Percentiles rank a stretch among this genome's conserved stretches.
Evolutionary conservation across 805 yeast species (phyloP).

Genomic region (Kuraishia ogatae): DNA sequence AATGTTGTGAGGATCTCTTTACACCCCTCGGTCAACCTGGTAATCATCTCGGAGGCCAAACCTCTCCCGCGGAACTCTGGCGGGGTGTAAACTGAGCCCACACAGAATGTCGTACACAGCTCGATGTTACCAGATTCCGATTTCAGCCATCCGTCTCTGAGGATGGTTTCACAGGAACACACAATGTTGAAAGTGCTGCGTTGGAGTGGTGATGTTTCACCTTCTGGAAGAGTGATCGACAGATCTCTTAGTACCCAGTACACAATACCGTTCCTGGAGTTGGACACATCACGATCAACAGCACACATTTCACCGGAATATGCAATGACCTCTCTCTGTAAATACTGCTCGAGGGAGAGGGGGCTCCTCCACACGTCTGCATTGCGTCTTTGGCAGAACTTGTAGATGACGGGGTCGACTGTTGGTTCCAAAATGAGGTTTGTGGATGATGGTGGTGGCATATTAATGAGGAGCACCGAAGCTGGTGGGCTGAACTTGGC

Average conservation of each 20-base stretch:
- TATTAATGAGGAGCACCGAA: background rate
- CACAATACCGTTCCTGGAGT: conserved; percentile 12
- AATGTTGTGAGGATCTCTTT: conserved; percentile 13
- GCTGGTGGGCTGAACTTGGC: no score
- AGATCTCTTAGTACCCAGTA: conserved; percentile 18
- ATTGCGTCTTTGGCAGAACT: conserved; percentile 14
- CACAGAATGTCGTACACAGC: conserved; percentile 21
- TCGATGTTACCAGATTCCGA: conserved; percentile 3
- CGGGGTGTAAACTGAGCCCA: conserved; percentile 56
- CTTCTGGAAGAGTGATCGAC: background rate
- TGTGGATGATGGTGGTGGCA: background rate
- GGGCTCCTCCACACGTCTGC: conserved; percentile 17
- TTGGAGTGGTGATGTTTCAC: background rate
- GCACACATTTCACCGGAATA: conserved; percentile 13
- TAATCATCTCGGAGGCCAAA: conserved; percentile 43
- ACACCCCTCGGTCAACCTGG: conserved; percentile 18
- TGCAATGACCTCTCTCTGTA: conserved; percentile 13
- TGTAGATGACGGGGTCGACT: conserved; percentile 8
- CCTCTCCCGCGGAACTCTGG: conserved; percentile 42
- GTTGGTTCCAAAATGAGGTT: conserved; percentile 10
- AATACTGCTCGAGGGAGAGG: conserved; percentile 13
- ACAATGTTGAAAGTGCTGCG: conserved; percentile 12
- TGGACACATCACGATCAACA: conserved; percentile 9
- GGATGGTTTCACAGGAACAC: conserved; percentile 20
- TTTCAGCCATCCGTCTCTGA: conserved; percentile 12